A percentile compares a stretch with the other conserved stretches of the same genome.
Conservation (phyloP, 495 filamentous ascomycete genomes). For the Lineolata rhizophorae region DNA sequence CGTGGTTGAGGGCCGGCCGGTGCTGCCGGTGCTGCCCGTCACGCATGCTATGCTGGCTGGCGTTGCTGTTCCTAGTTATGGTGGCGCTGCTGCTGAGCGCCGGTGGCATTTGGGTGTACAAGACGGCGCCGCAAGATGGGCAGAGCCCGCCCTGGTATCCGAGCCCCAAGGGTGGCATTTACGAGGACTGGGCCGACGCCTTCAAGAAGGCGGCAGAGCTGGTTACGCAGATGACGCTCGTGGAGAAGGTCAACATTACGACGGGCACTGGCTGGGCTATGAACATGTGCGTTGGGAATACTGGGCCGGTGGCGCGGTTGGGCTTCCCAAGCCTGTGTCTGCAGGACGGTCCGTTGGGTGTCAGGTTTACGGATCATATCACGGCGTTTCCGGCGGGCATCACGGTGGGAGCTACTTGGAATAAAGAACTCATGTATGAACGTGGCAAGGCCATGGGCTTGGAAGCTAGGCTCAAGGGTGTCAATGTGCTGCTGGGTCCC, state of each 20-base stretch:
- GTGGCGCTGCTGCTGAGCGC: slow-evolving; percentile 15
- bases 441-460: slow-evolving; percentile 43
- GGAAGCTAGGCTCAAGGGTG: slow-evolving; percentile 47
- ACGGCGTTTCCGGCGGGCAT: slow-evolving; percentile 72
- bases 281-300: slow-evolving; percentile 82
- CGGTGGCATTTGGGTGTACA: slow-evolving; percentile 19
- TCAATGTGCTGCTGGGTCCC: slow-evolving; percentile 58
- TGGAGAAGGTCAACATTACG: slow-evolving; percentile 89
- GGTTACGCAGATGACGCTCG: slow-evolving; percentile 62
- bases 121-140: slow-evolving; percentile 16
- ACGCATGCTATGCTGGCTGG: slow-evolving; percentile 13
- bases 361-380: slow-evolving; percentile 53
- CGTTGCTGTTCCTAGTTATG: slow-evolving; percentile 12
- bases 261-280: slow-evolving; percentile 84
- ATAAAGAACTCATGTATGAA: slow-evolving; percentile 51
- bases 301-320: slow-evolving; percentile 23
- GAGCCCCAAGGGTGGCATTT: slow-evolving; percentile 58
- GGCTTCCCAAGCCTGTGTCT: slow-evolving; percentile 72
- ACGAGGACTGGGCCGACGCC: slow-evolving; percentile 46
- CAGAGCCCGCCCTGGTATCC: slow-evolving; percentile 68
- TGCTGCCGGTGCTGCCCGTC: too few relatives aligned
- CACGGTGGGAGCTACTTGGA: slow-evolving; percentile 77
- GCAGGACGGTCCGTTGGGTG: slow-evolving; percentile 74
- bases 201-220: slow-evolving; percentile 63
- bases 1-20: too few relatives aligned